These are phyloP conservation scores for Xylaria bambusicola DNA, from an alignment of 495 filamentous ascomycete species.

Conservation along the genomic window DNA sequence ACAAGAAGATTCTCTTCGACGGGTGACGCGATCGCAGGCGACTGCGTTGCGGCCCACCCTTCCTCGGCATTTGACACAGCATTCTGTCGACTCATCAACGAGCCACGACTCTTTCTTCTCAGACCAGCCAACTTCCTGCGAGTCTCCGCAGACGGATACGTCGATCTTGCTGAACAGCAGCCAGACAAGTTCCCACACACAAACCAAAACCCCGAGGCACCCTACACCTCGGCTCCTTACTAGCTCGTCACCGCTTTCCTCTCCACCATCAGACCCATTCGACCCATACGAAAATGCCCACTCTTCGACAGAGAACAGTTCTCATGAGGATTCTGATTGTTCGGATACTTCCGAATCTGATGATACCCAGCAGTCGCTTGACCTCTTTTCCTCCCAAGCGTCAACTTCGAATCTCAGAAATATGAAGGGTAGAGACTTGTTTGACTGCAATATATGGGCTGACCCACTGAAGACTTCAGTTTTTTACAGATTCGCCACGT, in stretches of 20 bases:
- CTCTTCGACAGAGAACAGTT: conserved; percentile 31
- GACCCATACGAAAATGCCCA: conserved; percentile 44
- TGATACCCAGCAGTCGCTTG: conserved; percentile 40
- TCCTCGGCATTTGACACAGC: conserved; percentile 22
- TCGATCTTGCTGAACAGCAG: conserved; percentile 6
- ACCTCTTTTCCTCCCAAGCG: conserved; percentile 44
- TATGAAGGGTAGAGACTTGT: conserved; percentile 67
- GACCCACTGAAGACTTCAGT: conserved; percentile 63
- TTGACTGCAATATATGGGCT: conserved; percentile 66
- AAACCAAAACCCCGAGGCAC: conserved; percentile 23
- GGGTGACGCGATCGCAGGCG: conserved; percentile 26
- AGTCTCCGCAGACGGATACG: conserved; percentile 28
- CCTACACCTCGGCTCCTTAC: conserved; percentile 21
- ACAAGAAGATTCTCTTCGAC: conserved; percentile 4
- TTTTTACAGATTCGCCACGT: conserved; percentile 69
- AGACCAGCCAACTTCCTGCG: conserved; percentile 17
- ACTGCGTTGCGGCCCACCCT: conserved; percentile 23
- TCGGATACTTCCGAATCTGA: conserved; percentile 42
- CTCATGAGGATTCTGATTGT: conserved; percentile 26
- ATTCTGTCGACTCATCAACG: conserved; percentile 23
- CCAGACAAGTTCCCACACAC: not conserved
- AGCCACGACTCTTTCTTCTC: conserved; percentile 27
- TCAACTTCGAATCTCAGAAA: conserved; percentile 49
- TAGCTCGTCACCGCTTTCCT: conserved; percentile 49
- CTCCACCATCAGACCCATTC: conserved; percentile 45